phyloP scores from a whole-genome alignment of 169 alveolate genomes.

The Cyclospora cayetanensis region DNA sequence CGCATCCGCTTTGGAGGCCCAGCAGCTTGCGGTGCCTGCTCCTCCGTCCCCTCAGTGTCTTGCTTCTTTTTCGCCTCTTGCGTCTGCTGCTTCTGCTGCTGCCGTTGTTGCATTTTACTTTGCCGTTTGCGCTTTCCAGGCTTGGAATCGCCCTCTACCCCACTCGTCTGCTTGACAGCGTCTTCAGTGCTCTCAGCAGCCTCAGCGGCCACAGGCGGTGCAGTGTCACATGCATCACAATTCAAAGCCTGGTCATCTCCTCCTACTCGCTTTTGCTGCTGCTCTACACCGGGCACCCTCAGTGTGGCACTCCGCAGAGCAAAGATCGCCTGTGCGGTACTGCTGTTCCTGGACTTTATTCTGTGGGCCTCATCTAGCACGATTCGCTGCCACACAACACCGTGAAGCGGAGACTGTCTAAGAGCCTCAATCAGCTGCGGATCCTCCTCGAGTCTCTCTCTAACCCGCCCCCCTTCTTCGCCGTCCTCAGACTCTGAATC shows the following conservation, averaged over 20 bases:
- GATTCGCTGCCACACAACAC: constrained; percentile 82
- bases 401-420: constrained; percentile 55
- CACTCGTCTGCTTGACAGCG: background rate
- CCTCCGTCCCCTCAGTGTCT: background rate
- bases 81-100: background rate
- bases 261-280: background rate
- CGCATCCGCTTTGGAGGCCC: background rate
- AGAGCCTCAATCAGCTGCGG: constrained; percentile 20
- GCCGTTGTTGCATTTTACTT: background rate
- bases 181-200: background rate
- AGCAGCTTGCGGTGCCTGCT: constrained; percentile 33
- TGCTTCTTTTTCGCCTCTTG: constrained; percentile 7
- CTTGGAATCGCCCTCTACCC: background rate
- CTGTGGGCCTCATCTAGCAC: constrained; percentile 97
- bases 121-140: background rate
- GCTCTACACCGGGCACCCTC: background rate
- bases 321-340: constrained; percentile 90
- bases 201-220: background rate
- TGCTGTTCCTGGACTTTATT: constrained; percentile 92
- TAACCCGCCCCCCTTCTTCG: constrained; percentile 63
- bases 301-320: constrained; percentile 73
- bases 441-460: constrained; percentile 68
- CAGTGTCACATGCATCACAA: too few species aligned
- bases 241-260: background rate
- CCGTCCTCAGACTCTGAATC: constrained; percentile 54